Evolutionary conservation across 2,329 filamentous ascomycete species (phyloP).

Genomic region (Aspergillus unguis): DNA sequence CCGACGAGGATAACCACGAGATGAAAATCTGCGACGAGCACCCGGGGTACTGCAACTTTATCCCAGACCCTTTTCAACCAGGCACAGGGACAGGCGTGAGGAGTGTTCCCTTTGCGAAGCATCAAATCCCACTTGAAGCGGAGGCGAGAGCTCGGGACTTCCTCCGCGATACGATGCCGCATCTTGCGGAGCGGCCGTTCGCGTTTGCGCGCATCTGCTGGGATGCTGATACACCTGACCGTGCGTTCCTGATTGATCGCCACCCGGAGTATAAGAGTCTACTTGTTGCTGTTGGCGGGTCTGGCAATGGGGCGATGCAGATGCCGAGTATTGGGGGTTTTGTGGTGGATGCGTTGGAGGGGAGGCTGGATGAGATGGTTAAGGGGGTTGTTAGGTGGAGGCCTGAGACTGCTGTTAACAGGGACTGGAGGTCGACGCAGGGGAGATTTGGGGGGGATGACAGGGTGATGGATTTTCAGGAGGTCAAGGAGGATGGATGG

Average conservation of each 20-base stretch:
- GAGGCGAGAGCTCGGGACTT: constrained; percentile 49
- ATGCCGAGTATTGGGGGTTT: constrained; percentile 49
- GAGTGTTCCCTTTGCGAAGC: constrained; percentile 41
- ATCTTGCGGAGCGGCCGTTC: constrained; percentile 50
- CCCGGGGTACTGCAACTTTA: constrained; percentile 54
- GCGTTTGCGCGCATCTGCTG: constrained; percentile 55
- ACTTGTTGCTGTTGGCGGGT: constrained; percentile 39
- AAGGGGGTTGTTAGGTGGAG: constrained; percentile 49
- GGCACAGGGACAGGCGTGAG: too few species aligned
- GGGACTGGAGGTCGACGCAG: constrained; percentile 48
- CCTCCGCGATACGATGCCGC: constrained; percentile 52
- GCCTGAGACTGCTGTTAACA: constrained; percentile 46
- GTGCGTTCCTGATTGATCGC: constrained; percentile 51
- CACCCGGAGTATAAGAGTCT: constrained; percentile 47
- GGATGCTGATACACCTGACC: constrained; percentile 56
- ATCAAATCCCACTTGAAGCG: constrained; percentile 45
- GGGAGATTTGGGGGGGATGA: constrained; percentile 47
- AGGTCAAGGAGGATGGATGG: constrained; percentile 38
- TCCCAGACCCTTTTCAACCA: constrained; percentile 29
- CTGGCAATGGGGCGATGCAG: constrained; percentile 39
- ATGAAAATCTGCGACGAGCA: constrained; percentile 51
- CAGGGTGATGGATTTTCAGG: constrained; percentile 48
- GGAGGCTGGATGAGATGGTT: constrained; percentile 40
- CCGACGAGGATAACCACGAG: constrained; percentile 40
- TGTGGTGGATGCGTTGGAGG: constrained; percentile 49